Conservation (phyloP, 1,284 basidiomycete species). For the Tetrapyrgos nigripes region DNA sequence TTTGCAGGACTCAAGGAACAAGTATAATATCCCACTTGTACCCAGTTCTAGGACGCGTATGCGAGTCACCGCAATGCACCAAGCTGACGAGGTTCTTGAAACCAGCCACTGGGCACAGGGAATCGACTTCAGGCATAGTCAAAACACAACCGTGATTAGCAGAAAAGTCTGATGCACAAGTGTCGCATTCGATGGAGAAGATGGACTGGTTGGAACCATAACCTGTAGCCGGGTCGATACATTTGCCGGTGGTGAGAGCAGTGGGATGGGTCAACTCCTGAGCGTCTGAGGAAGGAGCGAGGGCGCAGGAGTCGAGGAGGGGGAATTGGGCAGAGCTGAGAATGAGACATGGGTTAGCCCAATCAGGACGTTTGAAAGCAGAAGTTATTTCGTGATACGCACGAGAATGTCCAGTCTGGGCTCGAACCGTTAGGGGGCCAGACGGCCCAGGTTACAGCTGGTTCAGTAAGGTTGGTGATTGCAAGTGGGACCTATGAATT, state of each 20-base stretch:
- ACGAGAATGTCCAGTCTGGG: background rate
- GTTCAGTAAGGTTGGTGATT: background rate
- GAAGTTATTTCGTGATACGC: background rate
- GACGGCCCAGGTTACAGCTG: background rate
- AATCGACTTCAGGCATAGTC: background rate
- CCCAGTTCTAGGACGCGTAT: background rate
- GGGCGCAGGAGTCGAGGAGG: background rate
- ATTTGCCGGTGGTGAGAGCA: background rate
- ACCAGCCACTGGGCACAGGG: background rate
- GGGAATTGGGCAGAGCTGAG: background rate
- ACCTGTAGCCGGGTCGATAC: background rate
- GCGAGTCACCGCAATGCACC: background rate
- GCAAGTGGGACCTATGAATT: too few relatives aligned
- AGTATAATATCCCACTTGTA: background rate
- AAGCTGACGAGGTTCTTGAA: background rate
- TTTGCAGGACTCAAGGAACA: background rate
- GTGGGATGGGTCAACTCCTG: too few relatives aligned
- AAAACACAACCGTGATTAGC: background rate
- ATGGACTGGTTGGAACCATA: background rate
- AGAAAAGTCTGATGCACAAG: background rate
- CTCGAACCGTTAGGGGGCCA: background rate
- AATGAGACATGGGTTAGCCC: background rate
- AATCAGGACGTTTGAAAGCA: background rate
- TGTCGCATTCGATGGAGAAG: background rate
- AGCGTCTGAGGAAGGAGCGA: background rate